These are phyloP conservation scores for Verticillium tricorpus DNA, from an alignment of 2,329 filamentous ascomycete genomes.

Conservation along the genomic window DNA sequence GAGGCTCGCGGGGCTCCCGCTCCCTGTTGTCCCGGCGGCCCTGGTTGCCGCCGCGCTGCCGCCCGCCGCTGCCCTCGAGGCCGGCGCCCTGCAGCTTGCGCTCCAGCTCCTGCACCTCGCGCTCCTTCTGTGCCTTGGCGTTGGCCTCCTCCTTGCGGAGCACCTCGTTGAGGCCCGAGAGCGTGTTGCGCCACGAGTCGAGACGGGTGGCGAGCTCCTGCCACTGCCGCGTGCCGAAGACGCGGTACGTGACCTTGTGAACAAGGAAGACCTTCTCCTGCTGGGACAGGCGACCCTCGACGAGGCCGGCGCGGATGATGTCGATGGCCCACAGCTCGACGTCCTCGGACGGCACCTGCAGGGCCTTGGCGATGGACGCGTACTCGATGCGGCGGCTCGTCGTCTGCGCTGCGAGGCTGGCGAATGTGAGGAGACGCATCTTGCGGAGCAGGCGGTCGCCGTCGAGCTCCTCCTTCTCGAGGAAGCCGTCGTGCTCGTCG, in stretches of 20 bases:
- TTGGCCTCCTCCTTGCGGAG: conserved; percentile 78
- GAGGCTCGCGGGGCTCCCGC: conserved; percentile 21
- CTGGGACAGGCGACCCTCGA: conserved; percentile 95
- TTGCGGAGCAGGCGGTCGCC: conserved; percentile 78
- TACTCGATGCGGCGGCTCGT: conserved; percentile 87
- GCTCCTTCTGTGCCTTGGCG: conserved; percentile 72
- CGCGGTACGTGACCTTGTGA: conserved; percentile 92
- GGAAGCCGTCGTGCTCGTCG: conserved; percentile 81
- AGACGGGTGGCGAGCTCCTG: conserved; percentile 85
- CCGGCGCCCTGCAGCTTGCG: conserved; percentile 49
- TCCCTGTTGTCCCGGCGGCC: conserved; percentile 24
- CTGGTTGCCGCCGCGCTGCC: conserved; percentile 17
- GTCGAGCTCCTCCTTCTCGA: conserved; percentile 72
- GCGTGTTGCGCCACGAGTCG: conserved; percentile 83
- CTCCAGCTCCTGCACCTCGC: conserved; percentile 68
- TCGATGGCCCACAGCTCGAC: conserved; percentile 99
- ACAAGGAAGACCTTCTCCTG: conserved; percentile 90
- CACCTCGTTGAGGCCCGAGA: conserved; percentile 73
- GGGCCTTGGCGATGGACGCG: conserved; percentile 73
- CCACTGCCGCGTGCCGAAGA: conserved; percentile 98
- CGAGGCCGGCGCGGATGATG: conserved; percentile 89
- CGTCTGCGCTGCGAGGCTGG: conserved; percentile 79
- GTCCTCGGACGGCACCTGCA: conserved; percentile 77
- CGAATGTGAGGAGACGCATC: conserved; percentile 92
- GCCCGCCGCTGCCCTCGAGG: conserved; percentile 19